phyloP scores from a whole-genome alignment of 2,329 filamentous ascomycete species.

The Colletotrichum tamarilloi region DNA sequence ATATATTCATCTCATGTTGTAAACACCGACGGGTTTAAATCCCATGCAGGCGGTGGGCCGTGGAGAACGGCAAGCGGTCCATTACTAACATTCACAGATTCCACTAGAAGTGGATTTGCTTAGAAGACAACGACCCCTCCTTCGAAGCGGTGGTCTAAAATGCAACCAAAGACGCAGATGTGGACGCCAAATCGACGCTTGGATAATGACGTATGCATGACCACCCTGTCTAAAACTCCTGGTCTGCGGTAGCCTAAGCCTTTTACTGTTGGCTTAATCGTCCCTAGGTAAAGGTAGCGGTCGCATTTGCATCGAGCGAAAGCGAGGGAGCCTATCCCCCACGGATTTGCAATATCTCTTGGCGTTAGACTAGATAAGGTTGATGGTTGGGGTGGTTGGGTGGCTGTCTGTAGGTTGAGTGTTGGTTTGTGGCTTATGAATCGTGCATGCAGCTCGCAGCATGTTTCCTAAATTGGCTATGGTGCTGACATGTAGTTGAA shows the following conservation, averaged over 20 bases:
- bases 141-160: neutral
- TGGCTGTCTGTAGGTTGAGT: neutral
- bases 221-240: neutral
- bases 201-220: neutral
- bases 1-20: neutral
- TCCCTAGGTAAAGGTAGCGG: neutral
- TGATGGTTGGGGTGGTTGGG: neutral
- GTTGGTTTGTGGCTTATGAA: neutral
- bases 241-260: neutral
- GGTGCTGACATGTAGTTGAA: neutral
- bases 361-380: neutral
- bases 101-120: neutral
- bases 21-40: neutral
- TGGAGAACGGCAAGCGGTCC: neutral
- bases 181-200: neutral
- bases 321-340: neutral
- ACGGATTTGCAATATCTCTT: neutral
- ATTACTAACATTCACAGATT: constrained; percentile 1
- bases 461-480: constrained; percentile 2
- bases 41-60: neutral
- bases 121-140: neutral
- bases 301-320: neutral
- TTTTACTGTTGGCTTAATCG: neutral
- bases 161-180: neutral
- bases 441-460: neutral